A percentile compares a stretch with the other conserved stretches of the same genome.
These are phyloP conservation scores for Lentinula aciculospora DNA, from an alignment of 768 basidiomycete species.

Conservation along the genomic window DNA sequence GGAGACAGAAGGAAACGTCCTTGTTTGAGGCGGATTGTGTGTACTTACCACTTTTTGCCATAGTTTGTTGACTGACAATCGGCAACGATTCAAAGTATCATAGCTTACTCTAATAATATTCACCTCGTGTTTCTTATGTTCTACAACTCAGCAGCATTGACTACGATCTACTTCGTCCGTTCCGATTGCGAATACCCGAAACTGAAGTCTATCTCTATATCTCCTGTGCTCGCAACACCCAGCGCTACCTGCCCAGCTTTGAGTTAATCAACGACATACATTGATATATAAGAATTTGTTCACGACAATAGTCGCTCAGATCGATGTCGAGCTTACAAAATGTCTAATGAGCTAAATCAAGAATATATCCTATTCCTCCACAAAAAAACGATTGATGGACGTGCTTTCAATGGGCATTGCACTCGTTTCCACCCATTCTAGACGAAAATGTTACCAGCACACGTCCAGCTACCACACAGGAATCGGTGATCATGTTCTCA, in stretches of 20 bases:
- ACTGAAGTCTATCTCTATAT: slow-evolving; percentile 46
- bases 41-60: slow-evolving; percentile 50
- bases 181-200: slow-evolving; percentile 21
- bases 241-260: slow-evolving; percentile 26
- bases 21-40: slow-evolving; percentile 73
- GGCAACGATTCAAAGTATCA: slow-evolving; percentile 9
- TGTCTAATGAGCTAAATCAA: slow-evolving; percentile 41
- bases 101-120: too few species aligned
- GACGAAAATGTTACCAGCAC: slow-evolving; percentile 48
- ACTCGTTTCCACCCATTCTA: slow-evolving; percentile 24
- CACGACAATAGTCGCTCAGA: slow-evolving; percentile 49
- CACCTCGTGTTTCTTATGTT: too few species aligned
- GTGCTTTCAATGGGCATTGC: slow-evolving; percentile 32
- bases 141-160: too few species aligned
- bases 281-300: slow-evolving; percentile 19
- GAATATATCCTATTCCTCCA: slow-evolving; percentile 48
- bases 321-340: slow-evolving; percentile 41
- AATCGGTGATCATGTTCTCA: too few species aligned
- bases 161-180: too few species aligned
- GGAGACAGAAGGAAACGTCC: slow-evolving; percentile 27
- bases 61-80: slow-evolving; percentile 39
- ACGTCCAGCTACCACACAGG: slow-evolving; percentile 34
- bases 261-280: neutral
- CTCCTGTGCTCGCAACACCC: slow-evolving; percentile 53
- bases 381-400: slow-evolving; percentile 53